These are phyloP conservation scores for Lasiodiplodia citricola DNA, from an alignment of 2,329 filamentous ascomycete genomes.

Conservation along the genomic window DNA sequence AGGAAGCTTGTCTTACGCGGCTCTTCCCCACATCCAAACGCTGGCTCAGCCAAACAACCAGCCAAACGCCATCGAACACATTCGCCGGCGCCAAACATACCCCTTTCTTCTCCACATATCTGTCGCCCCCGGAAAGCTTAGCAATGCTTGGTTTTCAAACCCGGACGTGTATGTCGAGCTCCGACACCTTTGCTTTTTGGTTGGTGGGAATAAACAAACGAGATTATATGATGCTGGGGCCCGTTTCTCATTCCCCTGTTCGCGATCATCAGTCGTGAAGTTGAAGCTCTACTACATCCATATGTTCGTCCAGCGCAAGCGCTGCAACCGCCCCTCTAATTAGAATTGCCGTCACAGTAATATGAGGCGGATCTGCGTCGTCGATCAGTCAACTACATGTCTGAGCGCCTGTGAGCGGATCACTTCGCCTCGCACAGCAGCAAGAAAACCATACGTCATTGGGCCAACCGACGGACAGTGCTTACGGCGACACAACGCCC, in stretches of 20 bases:
- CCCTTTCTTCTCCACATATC: background rate
- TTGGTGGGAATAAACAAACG: background rate
- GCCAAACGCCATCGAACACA: background rate
- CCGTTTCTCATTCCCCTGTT: background rate
- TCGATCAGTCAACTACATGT: background rate
- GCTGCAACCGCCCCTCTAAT: no score
- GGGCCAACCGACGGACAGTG: background rate
- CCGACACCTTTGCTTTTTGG: background rate
- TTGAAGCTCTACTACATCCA: background rate
- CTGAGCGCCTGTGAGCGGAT: background rate
- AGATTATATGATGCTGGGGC: background rate
- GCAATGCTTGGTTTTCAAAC: conserved; percentile 4
- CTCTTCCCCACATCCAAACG: background rate
- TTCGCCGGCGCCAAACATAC: background rate
- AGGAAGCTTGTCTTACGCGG: conserved; percentile 7
- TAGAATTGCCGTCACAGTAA: background rate
- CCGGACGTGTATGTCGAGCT: background rate
- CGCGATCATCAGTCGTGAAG: background rate
- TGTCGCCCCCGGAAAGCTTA: conserved; percentile 4
- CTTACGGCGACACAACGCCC: background rate
- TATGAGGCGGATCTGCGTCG: background rate
- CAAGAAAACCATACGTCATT: background rate
- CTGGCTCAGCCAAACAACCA: background rate
- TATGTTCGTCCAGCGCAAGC: background rate
- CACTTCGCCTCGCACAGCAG: background rate